Evolutionary conservation across 2,329 filamentous ascomycete genomes (phyloP).

Genomic region (Akanthomyces muscarius): DNA sequence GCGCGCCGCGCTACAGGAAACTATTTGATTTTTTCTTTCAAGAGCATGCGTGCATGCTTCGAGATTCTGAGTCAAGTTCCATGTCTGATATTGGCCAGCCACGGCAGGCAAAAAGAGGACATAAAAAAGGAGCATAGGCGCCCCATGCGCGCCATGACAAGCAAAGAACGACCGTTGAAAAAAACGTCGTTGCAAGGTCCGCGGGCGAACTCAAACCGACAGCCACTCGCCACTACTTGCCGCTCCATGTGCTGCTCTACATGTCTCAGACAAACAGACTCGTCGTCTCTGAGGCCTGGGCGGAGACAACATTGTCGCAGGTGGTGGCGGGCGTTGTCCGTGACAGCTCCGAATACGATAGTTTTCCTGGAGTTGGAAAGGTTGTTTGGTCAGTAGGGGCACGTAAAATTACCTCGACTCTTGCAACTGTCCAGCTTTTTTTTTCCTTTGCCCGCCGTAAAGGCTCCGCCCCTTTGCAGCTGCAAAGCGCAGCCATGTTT

Average conservation of each 20-base stretch:
- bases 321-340: not conserved
- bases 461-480: slow-evolving; percentile 7
- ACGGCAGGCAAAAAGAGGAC: not conserved
- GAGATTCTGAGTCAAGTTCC: slow-evolving; percentile 2
- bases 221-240: not conserved
- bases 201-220: not conserved
- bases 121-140: too few relatives aligned
- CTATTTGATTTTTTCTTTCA: not conserved
- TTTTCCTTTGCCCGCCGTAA: not conserved
- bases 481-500: not conserved
- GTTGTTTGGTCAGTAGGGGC: too few relatives aligned
- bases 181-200: not conserved
- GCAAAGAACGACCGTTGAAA: not conserved
- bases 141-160: too few relatives aligned
- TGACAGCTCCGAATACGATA: not conserved
- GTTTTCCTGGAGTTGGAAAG: too few relatives aligned
- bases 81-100: not conserved
- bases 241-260: not conserved
- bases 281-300: slow-evolving; percentile 1
- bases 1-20: not conserved
- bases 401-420: not conserved
- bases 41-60: not conserved
- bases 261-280: slow-evolving; percentile 8
- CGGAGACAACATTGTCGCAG: slow-evolving; percentile 12
- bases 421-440: not conserved